Base-by-base conservation (phyloP, 148 eudicot genomes). In the Pharnaceum exiguum region DNA sequence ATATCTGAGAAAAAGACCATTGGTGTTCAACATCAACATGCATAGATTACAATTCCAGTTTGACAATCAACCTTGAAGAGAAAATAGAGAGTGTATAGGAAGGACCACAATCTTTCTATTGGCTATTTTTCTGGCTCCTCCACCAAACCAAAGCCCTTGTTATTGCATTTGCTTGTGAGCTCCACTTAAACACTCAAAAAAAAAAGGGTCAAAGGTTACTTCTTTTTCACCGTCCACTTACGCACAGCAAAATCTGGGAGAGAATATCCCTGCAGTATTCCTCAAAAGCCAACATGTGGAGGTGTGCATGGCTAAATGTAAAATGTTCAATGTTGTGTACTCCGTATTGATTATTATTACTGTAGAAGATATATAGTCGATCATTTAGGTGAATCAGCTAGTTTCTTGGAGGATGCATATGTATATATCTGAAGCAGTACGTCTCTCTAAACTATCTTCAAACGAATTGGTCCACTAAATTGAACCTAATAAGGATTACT, bases 1-100 rank as follows among this genome's bases (percentile, higher is more conserved):
- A 55, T 65, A 55, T 65, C 65, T 54, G 61, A 65, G 69, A 55
- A 46, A 44, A 66, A 47, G 63, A 38, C 69, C 29, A 36, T 33
- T 13, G 18, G 17, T 25, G 30, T 17, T 18, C 62, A 54, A 43
- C 52, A 55, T 18, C 62, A 54, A 43, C 52, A 55, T 64, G 60
- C 69, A 64, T 35, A 64, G 11, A 50, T 21, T 29, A 37, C 36
- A 15, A 48, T 43, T 35, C 15, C n/a, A 35, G n/a, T 19, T 3
- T 24, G 19, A 57, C 22, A 12, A 25, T 19, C 37, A 66, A 5
- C 45, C 55, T 65, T 56, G 48, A 55, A n/a, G 56, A 57, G 26
- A 56, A 51, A 49, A 56, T 47, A 49, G 5, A 30, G 18, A 42
- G n/a, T n/a, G n/a, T n/a, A n/a, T n/a, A n/a, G 21, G 4, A 32